phyloP scores from a whole-genome alignment of 495 filamentous ascomycete genomes.

The Lentithecium fluviatile region DNA sequence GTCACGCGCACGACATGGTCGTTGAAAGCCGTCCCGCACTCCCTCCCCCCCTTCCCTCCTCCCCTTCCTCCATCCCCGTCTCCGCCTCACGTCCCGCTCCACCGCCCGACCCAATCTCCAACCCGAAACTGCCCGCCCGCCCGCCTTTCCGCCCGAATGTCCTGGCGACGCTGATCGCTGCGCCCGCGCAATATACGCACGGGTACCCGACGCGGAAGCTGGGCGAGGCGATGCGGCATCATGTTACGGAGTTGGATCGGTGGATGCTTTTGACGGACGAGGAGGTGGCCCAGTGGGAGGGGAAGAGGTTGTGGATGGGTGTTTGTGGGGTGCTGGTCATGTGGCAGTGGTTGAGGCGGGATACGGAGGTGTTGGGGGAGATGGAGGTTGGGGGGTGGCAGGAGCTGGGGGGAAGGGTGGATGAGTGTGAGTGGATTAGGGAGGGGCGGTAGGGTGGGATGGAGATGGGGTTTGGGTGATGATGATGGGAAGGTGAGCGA shows the following conservation, averaged over 20 bases:
- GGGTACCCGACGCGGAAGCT: background rate
- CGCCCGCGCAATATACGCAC: background rate
- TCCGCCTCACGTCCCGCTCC: background rate
- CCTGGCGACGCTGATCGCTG: background rate
- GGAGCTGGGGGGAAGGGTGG: background rate
- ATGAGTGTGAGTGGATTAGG: background rate
- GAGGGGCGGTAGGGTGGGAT: background rate
- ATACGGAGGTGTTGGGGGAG: background rate
- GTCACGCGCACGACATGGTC: background rate
- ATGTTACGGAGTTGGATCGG: constrained; percentile 11
- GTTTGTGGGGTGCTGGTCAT: background rate
- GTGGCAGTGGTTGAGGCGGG: constrained; percentile 7
- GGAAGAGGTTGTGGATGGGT: background rate
- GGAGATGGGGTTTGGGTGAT: background rate
- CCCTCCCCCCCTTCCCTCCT: background rate
- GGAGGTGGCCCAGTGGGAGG: background rate
- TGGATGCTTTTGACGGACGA: constrained; percentile 2
- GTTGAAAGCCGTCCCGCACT: background rate
- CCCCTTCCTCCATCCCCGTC: background rate
- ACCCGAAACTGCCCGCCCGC: background rate
- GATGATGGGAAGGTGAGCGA: background rate
- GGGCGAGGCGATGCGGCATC: constrained; percentile 8
- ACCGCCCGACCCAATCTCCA: background rate
- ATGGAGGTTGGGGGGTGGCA: constrained; percentile 8
- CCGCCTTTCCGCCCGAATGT: background rate